Evolutionary conservation across 768 basidiomycete species (phyloP), one percentile per base, ranked within the genome.

Genomic region (Agaricus subrufescens): DNA sequence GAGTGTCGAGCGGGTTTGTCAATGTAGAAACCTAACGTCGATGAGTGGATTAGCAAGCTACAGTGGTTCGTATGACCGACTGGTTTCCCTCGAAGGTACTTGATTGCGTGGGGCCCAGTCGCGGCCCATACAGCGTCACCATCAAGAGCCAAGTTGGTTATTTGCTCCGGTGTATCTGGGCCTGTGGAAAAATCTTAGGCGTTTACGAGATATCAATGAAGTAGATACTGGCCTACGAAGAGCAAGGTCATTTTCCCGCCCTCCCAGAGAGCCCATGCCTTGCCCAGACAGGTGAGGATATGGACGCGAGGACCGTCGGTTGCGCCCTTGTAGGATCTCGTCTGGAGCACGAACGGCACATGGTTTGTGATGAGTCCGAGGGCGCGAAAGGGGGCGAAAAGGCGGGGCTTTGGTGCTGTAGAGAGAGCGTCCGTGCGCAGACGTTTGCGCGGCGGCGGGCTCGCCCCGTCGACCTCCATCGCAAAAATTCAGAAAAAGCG

Each of bases 201-300:
- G 3, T 30, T 14, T n/a, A n/a, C 9, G 10, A 12, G 19, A 50
- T 6, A 50, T 19, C 34, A 31, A 25, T n/a, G 46, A 4, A 40
- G 31, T 56, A 66, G 57, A 59, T 64, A 81, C 92, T 74, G 71
- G 92, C 96, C 93, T 58, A 95, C 94, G 67, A 99, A 98, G 38
- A 98, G 77, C 55, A 98, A 72, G 31, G 78, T 79, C 91, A 98
- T 94, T 71, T 88, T 94, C 27, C 86, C 90, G 23, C 93, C 95
- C 63, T 97, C 94, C 96, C 96, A 98, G 65, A 97, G 75, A 15
- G 94, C 91, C 95, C 95, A 98, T 61, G 90, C 83, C 56, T 76
- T 83, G 5, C 96, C 95, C 7, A 98, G 71, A 64, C 91, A 94
- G 10, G 93, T 95, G 34, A 97, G 71, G 43, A 98, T 73, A 59